Percentiles rank a stretch among this genome's conserved stretches.
Conservation (phyloP, 1,284 basidiomycete species). For the Neonothopanus nambi region DNA sequence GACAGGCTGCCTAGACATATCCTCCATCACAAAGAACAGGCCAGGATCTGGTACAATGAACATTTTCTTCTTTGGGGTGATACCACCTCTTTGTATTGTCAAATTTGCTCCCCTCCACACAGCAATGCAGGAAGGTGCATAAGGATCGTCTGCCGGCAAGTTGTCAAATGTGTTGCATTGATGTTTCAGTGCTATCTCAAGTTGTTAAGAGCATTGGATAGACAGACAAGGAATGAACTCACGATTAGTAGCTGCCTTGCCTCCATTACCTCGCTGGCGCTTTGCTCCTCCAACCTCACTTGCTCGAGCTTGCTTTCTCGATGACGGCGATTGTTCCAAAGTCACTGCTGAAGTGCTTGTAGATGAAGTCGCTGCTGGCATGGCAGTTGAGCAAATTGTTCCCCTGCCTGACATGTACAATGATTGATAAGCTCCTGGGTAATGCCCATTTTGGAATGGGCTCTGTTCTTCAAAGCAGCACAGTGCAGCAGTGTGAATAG, state of each 20-base stretch:
- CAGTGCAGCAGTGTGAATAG: background rate
- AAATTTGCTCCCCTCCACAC: background rate
- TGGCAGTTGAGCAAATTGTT: no score
- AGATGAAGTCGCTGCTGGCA: no score
- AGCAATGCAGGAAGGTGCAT: background rate
- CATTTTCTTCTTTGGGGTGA: no score
- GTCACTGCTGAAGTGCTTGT: no score
- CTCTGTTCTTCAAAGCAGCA: background rate
- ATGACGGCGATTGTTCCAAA: no score
- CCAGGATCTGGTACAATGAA: background rate
- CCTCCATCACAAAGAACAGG: background rate
- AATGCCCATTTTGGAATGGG: slow-evolving; percentile 9
- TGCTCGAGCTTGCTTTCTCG: no score
- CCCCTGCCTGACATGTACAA: no score
- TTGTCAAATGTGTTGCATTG: no score
- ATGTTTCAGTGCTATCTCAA: background rate
- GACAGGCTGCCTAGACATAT: background rate
- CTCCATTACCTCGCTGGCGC: no score
- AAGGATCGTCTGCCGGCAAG: background rate
- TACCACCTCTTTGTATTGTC: no score
- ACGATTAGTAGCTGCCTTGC: background rate
- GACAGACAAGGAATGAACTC: background rate
- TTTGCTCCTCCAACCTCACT: no score
- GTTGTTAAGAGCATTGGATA: background rate
- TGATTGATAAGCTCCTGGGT: background rate